Base-by-base conservation (phyloP, 306 rosid species). In the Sesbania bispinosa region DNA sequence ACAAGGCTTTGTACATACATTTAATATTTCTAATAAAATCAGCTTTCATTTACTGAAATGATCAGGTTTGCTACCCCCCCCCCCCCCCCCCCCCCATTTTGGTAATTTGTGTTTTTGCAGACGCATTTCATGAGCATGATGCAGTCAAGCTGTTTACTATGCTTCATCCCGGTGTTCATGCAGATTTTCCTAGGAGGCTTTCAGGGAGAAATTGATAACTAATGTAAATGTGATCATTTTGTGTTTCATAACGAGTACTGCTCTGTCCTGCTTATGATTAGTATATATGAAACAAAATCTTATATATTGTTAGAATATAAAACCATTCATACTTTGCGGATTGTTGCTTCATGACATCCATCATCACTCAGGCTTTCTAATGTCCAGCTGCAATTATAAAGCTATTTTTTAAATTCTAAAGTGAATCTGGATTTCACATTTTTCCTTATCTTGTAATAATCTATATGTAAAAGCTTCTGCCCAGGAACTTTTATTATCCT, bases 1-100 rank as follows among this genome's bases (percentile, higher is more conserved):
- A 78, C 77, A 79, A 65, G 58, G 62, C 84, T 78, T 73, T 91
- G 97, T 91, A 91, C 89, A 88, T 88, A 86, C 92, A 86, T 80
- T 88, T 83, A 67, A 86, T 81, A 81, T 86, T 83, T 78, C 78
- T 61, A 91, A 88, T 85, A 88, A 90, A 88, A 85, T 71, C 77
- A 81, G 77, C 83, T 85, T 78, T 81, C 67, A 43, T 80, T 88
- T 69, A 8, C 85, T 66, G 71, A 55, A 67, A 43, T 36, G 35
- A 18, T 11, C 72, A 5, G 60, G 53, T 66, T 42, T 47, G 29
- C 46, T 14, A 21, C 60, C 53, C 62, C 13, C 39, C 27, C 27
- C 15, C 16, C 7, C 6, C 48, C 61, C 26, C 16, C 62, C 43
- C 57, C 13, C 2, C 48, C 15, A 15, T 33, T 75, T 72, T 52